Percentiles rank a stretch among this genome's conserved stretches.
Conservation (phyloP, 148 eudicot species). For the Cornus controversa region DNA sequence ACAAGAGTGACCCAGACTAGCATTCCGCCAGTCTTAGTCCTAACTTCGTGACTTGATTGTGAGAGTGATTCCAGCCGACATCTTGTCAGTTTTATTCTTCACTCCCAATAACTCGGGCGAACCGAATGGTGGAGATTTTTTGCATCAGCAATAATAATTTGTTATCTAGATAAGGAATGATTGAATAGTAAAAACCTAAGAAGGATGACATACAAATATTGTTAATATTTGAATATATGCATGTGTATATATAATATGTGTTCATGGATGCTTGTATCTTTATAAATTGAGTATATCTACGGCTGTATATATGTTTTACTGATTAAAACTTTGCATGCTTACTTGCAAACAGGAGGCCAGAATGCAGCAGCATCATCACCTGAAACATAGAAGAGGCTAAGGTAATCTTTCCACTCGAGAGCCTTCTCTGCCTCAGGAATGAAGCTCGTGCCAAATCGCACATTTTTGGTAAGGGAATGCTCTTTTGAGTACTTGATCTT, state of each 20-base stretch:
- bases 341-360: slow-evolving; percentile 58
- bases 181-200: too few species aligned
- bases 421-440: slow-evolving; percentile 49
- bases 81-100: too few species aligned
- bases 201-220: too few species aligned
- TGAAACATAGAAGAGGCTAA: slow-evolving; percentile 59
- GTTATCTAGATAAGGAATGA: too few species aligned
- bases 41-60: too few species aligned
- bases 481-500: slow-evolving; percentile 46
- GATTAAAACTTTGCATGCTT: not conserved
- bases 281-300: too few species aligned
- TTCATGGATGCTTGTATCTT: not conserved
- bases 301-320: not conserved
- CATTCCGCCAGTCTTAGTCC: too few species aligned
- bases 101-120: too few species aligned
- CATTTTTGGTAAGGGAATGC: slow-evolving; percentile 43
- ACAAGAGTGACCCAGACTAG: too few species aligned
- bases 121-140: too few species aligned
- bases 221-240: not conserved
- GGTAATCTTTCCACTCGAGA: slow-evolving; percentile 63
- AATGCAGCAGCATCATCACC: slow-evolving; percentile 42
- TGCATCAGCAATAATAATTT: too few species aligned
- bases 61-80: too few species aligned
- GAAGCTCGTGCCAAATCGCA: slow-evolving; percentile 49
- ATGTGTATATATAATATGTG: not conserved